These are phyloP conservation scores for Casuarina glauca DNA, from an alignment of 306 rosid genomes.

Conservation along the genomic window DNA sequence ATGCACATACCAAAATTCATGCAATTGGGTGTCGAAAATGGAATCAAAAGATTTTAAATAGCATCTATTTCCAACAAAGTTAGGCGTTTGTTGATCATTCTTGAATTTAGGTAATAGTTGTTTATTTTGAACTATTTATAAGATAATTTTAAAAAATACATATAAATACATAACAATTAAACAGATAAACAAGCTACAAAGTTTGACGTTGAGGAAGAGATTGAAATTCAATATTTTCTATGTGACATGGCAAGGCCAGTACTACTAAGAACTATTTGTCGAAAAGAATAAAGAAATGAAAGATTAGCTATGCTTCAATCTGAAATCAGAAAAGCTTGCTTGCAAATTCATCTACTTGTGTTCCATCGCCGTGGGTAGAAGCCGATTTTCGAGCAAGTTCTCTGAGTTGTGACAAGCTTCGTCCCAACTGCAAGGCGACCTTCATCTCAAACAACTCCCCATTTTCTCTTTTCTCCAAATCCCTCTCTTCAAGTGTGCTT, in stretches of 20 bases:
- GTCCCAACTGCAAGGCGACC: constrained; percentile 40
- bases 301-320: background rate
- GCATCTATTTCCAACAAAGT: no score
- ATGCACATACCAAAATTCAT: no score
- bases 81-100: no score
- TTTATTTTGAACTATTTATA: no score
- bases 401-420: constrained; percentile 43
- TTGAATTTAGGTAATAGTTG: no score
- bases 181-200: no score
- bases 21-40: no score
- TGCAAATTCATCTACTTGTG: constrained; percentile 38
- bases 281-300: background rate
- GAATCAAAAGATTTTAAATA: no score
- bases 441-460: constrained; percentile 41
- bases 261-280: background rate
- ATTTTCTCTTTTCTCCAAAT: constrained; percentile 43
- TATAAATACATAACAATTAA: no score
- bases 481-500: constrained; percentile 30
- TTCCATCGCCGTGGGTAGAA: constrained; percentile 29
- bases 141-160: no score
- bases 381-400: constrained; percentile 42
- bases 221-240: no score
- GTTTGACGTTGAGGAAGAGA: no score
- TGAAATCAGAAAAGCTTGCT: constrained; percentile 31
- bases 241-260: background rate